phyloP scores from a whole-genome alignment of 257 asterid species.

The Solanum ossicruentum region DNA sequence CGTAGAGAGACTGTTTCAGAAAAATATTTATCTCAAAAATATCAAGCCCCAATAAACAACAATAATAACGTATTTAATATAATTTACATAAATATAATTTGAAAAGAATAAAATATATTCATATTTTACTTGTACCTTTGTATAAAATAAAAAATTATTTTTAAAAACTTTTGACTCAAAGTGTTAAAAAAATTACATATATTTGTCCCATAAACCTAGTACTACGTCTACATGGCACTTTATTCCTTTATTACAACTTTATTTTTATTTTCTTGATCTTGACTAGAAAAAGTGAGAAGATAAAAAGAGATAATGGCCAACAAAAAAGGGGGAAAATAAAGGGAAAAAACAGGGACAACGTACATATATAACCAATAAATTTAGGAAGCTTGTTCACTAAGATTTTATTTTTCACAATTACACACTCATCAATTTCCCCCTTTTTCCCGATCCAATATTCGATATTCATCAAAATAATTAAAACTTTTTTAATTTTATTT shows the following conservation, averaged over 20 bases:
- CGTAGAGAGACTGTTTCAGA: no score
- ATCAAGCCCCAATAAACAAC: no score
- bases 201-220: neutral
- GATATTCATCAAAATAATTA: no score
- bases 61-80: no score
- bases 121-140: neutral
- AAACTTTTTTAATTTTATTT: no score
- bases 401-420: neutral
- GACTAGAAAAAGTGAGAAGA: neutral
- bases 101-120: neutral
- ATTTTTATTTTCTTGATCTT: neutral
- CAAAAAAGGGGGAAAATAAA: neutral
- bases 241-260: neutral
- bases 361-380: neutral
- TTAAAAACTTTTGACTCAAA: fast-evolving
- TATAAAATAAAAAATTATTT: neutral
- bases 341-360: neutral
- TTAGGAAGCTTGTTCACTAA: neutral
- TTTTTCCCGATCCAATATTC: fast-evolving
- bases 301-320: neutral
- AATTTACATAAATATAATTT: no score
- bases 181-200: neutral
- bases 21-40: no score
- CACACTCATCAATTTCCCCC: neutral
- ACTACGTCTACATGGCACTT: neutral